These are phyloP conservation scores for Testicularia cyperi DNA, from an alignment of 1,284 basidiomycete genomes.

Conservation along the genomic window DNA sequence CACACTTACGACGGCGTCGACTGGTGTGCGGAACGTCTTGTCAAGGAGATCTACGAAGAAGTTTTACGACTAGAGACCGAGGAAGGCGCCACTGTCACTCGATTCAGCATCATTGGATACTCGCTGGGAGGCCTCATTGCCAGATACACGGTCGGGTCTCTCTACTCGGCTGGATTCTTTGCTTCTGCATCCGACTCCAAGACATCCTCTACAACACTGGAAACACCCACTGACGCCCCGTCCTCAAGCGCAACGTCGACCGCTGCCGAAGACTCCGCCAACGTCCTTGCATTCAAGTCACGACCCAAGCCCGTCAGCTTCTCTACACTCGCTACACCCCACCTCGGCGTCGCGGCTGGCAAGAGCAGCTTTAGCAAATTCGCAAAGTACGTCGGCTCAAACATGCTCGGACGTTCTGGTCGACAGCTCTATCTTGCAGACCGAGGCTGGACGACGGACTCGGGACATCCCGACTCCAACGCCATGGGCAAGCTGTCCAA, in stretches of 20 bases:
- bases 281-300: constrained; percentile 9
- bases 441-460: constrained; percentile 22
- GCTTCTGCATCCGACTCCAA: no score
- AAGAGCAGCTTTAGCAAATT: constrained; percentile 65
- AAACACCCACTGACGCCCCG: neutral
- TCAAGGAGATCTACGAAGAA: constrained; percentile 65
- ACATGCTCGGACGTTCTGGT: constrained; percentile 5
- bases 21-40: constrained; percentile 71
- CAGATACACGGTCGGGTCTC: constrained; percentile 74
- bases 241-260: neutral
- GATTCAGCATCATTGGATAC: constrained; percentile 63
- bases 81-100: constrained; percentile 12
- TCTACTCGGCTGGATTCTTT: constrained; percentile 64
- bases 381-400: constrained; percentile 65
- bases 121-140: constrained; percentile 77
- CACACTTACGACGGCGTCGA: constrained; percentile 75
- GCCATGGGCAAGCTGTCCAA: no score
- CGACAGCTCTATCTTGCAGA: constrained; percentile 31
- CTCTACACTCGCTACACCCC: constrained; percentile 78
- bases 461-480: no score
- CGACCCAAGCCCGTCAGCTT: constrained; percentile 61
- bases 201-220: no score
- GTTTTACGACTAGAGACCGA: constrained; percentile 17
- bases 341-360: constrained; percentile 66
- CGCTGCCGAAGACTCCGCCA: neutral